A percentile compares a stretch with the other conserved stretches of the same genome.
phyloP scores from a whole-genome alignment of 352 stramenopile species.

The Globisporangium solare region DNA sequence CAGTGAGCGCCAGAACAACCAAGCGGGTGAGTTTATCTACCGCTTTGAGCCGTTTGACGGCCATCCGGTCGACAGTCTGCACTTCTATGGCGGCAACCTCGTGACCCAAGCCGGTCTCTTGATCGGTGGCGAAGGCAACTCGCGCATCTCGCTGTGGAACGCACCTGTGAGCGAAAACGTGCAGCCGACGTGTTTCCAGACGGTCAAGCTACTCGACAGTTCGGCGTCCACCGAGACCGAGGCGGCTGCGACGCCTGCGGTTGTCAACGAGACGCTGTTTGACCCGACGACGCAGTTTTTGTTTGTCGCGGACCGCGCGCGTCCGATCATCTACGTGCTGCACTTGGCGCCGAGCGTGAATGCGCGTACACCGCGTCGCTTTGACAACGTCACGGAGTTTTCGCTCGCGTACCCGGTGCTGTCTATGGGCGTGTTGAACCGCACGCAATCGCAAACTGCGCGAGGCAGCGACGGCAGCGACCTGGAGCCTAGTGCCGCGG shows the following conservation, averaged over 20 bases:
- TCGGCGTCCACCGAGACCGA: conserved; percentile 14
- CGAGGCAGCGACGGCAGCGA: conserved; percentile 29
- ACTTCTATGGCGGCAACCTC: conserved; percentile 59
- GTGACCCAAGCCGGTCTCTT: conserved; percentile 44
- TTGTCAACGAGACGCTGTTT: conserved; percentile 57
- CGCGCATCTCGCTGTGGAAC: conserved; percentile 56
- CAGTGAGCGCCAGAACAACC: conserved; percentile 35
- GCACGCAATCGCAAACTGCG: conserved; percentile 27
- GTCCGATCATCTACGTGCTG: conserved; percentile 61
- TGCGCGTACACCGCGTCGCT: conserved; percentile 33
- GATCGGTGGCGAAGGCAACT: conserved; percentile 66
- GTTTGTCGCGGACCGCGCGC: conserved; percentile 68
- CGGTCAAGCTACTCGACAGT: conserved; percentile 38
- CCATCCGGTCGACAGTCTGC: conserved; percentile 59
- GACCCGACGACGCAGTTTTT: conserved; percentile 70
- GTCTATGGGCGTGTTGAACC: conserved; percentile 67
- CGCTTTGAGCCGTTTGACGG: conserved; percentile 77
- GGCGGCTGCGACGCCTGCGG: conserved; percentile 16
- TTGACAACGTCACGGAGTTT: conserved; percentile 84
- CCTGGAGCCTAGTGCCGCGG: conserved; percentile 14
- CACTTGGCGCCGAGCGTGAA: conserved; percentile 44
- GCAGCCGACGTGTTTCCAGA: conserved; percentile 58
- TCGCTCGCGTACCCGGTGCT: conserved; percentile 70
- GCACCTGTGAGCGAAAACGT: conserved; percentile 48
- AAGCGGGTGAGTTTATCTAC: conserved; percentile 61